A percentile compares a stretch with the other conserved stretches of the same genome.
Evolutionary conservation across 495 filamentous ascomycete genomes (phyloP).

Genomic region (Aspergillus funiculosus): DNA sequence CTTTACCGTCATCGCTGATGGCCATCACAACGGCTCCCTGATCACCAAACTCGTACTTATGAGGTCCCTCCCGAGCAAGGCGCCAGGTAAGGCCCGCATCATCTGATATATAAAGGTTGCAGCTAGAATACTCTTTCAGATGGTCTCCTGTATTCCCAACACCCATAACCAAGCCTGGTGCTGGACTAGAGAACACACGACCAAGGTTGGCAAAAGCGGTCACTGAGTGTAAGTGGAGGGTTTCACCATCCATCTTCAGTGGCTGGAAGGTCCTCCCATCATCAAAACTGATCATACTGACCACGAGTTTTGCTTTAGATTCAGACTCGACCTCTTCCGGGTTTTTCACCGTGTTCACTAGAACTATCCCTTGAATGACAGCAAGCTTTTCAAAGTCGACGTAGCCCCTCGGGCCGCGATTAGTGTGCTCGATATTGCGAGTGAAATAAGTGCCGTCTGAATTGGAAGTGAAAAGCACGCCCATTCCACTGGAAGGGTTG

Average conservation of each 20-base stretch:
- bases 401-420: conserved; percentile 60
- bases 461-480: conserved; percentile 85
- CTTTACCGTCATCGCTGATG: conserved; percentile 57
- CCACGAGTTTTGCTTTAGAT: conserved; percentile 58
- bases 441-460: conserved; percentile 95
- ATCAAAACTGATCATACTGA: conserved; percentile 83
- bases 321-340: conserved; percentile 62
- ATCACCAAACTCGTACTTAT: conserved; percentile 94
- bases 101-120: conserved; percentile 80
- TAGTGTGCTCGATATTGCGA: conserved; percentile 83
- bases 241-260: conserved; percentile 53
- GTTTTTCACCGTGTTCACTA: conserved; percentile 88
- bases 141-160: conserved; percentile 78
- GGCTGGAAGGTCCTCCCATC: conserved; percentile 74
- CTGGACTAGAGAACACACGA: conserved; percentile 87
- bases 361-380: conserved; percentile 81
- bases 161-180: conserved; percentile 88
- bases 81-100: conserved; percentile 85
- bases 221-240: conserved; percentile 84
- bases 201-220: conserved; percentile 74
- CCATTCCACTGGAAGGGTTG: conserved; percentile 59
- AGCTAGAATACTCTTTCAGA: conserved; percentile 59
- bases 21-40: conserved; percentile 84
- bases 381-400: conserved; percentile 94
- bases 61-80: conserved; percentile 65